phyloP scores from a whole-genome alignment of 345 rosid genomes.

The Trapa incisa region DNA sequence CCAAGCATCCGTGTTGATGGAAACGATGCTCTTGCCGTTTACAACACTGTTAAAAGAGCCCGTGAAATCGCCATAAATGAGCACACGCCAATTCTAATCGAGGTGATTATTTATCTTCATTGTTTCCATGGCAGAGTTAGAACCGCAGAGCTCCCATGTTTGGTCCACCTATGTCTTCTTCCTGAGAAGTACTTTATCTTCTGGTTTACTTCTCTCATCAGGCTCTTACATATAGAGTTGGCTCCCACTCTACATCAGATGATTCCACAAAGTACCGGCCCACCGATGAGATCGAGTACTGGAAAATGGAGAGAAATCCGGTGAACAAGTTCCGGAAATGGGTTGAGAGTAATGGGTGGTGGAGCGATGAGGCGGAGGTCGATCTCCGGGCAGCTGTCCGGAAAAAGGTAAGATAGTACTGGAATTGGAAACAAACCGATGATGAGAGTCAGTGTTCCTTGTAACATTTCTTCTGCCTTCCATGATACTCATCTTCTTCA shows the following conservation, averaged over 20 bases:
- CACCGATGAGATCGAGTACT: conserved; percentile 46
- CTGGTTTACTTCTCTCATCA: conserved; percentile 4
- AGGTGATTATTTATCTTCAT: conserved; percentile 22
- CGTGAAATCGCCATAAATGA: conserved; percentile 51
- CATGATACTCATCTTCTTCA: background rate
- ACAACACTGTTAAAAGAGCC: conserved; percentile 42
- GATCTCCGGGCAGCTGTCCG: conserved; percentile 36
- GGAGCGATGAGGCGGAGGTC: conserved; percentile 48
- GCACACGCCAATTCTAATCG: conserved; percentile 53
- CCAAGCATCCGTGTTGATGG: conserved; percentile 80
- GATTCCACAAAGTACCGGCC: conserved; percentile 72
- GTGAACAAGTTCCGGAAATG: conserved; percentile 54
- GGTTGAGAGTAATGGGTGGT: conserved; percentile 64
- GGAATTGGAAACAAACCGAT: background rate
- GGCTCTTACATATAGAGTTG: conserved; percentile 65
- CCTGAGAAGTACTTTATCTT: background rate
- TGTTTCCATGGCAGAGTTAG: too few relatives aligned
- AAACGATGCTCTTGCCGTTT: conserved; percentile 71
- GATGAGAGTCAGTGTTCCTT: background rate
- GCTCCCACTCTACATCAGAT: conserved; percentile 82
- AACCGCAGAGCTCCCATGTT: too few relatives aligned
- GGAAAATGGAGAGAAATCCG: conserved; percentile 57
- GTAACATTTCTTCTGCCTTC: background rate
- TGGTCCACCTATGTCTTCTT: too few relatives aligned
- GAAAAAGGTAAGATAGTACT: conserved; percentile 30